phyloP scores from a whole-genome alignment of 1,284 basidiomycete species.

The Ceratobasidium theobromae region DNA sequence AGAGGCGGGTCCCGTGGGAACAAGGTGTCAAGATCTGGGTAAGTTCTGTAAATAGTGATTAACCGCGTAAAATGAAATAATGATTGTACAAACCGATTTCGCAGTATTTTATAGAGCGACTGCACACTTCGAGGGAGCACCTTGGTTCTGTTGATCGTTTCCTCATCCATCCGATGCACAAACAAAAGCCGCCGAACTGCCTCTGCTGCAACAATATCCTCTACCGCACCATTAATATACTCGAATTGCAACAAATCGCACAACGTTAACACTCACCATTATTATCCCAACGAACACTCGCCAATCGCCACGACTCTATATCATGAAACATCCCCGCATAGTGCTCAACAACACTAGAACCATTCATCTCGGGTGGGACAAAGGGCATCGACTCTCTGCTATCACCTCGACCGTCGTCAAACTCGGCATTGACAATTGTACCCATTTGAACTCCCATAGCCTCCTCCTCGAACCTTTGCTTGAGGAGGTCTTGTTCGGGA shows the following conservation, averaged over 20 bases:
- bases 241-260: no score
- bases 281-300: conserved; percentile 7
- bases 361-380: background rate
- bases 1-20: background rate
- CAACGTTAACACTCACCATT: no score
- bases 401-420: background rate
- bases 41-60: background rate
- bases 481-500: no score
- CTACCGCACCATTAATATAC: background rate
- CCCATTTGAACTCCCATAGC: background rate
- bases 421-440: background rate
- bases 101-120: background rate
- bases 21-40: background rate
- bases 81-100: background rate
- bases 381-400: conserved; percentile 10
- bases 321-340: background rate
- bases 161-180: background rate
- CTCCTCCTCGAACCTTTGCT: no score
- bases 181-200: conserved; percentile 1
- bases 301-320: background rate
- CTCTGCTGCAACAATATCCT: conserved; percentile 13
- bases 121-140: background rate
- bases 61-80: background rate
- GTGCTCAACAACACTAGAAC: background rate
- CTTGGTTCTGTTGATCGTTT: background rate